Conservation (phyloP, 2,329 filamentous ascomycete species). For the Penicillium polonicum region DNA sequence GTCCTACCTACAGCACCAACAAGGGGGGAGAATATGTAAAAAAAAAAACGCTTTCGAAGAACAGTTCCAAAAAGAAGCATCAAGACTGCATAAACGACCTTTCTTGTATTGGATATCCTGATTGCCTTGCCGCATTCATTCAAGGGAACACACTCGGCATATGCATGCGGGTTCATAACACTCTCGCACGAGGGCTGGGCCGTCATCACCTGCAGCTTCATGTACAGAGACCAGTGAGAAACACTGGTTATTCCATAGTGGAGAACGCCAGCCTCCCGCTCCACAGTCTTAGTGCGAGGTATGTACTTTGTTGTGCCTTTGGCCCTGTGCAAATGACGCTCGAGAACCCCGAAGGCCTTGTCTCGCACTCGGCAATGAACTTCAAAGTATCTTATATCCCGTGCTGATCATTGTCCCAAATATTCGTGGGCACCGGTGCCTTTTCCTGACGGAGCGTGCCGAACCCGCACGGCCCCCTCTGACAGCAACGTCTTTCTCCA, state of each 20-base stretch:
- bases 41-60: too few species aligned
- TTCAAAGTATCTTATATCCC: background rate
- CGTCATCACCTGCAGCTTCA: background rate
- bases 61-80: too few species aligned
- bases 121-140: background rate
- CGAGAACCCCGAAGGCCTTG: background rate
- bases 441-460: background rate
- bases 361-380: background rate
- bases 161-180: background rate
- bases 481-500: constrained; percentile 1
- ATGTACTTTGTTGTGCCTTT: background rate
- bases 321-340: background rate
- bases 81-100: too few species aligned
- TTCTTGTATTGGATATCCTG: too few species aligned
- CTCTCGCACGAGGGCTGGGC: background rate
- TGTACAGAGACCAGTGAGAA: background rate
- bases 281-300: background rate
- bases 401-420: background rate
- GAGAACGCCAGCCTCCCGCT: constrained; percentile 4
- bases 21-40: too few species aligned
- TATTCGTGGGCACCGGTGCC: background rate
- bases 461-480: background rate
- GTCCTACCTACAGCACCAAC: too few species aligned
- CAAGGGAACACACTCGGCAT: background rate
- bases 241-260: background rate